phyloP scores from a whole-genome alignment of 768 basidiomycete species.

The Rhodosporidiobolus sp. region DNA sequence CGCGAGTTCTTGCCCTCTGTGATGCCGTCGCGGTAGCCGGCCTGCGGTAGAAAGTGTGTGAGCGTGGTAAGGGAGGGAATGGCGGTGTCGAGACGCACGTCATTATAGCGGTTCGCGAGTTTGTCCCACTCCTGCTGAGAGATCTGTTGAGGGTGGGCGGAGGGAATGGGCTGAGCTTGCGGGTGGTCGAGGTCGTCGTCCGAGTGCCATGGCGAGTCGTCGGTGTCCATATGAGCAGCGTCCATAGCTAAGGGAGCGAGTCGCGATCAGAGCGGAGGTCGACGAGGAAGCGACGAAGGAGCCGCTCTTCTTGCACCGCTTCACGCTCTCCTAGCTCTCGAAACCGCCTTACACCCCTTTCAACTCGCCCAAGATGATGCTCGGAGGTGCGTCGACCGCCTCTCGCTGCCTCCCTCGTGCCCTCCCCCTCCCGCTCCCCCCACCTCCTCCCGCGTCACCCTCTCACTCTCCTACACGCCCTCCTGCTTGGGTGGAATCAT shows the following conservation, averaged over 20 bases:
- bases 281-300: too few species aligned
- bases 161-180: neutral
- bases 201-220: constrained; percentile 29
- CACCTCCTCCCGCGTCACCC: neutral
- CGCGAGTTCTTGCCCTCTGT: constrained; percentile 82
- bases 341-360: neutral
- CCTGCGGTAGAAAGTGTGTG: constrained; percentile 52
- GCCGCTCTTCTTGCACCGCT: neutral
- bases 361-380: constrained; percentile 1
- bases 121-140: constrained; percentile 39
- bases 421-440: neutral
- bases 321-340: neutral
- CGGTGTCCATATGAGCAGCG: constrained; percentile 24
- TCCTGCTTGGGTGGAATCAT: too few species aligned
- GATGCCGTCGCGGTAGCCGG: constrained; percentile 95
- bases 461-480: neutral
- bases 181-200: constrained; percentile 13
- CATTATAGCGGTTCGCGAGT: constrained; percentile 28
- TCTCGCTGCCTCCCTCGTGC: too few species aligned
- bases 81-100: constrained; percentile 4
- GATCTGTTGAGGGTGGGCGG: constrained; percentile 1
- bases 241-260: too few species aligned
- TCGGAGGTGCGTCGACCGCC: neutral
- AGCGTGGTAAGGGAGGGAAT: neutral
- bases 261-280: too few species aligned